Conservation (phyloP, 2,329 filamentous ascomycete species). For the Sporothrix humicola region DNA sequence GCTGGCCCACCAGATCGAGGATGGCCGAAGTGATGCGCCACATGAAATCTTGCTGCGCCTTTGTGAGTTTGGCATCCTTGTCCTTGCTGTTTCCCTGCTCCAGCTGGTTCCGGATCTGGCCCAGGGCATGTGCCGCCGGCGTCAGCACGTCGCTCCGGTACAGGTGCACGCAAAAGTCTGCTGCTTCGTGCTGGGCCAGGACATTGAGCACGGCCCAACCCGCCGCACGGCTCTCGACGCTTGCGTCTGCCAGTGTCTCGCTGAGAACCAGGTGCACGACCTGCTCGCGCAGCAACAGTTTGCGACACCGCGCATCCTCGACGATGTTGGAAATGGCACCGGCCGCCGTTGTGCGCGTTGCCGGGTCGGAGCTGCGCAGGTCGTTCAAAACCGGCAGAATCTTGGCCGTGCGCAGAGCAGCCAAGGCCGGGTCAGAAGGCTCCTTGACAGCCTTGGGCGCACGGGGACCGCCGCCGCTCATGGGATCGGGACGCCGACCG, state of each 20-base stretch:
- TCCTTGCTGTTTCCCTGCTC: neutral
- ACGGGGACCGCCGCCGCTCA: conserved; percentile 40
- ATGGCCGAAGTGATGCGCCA: conserved; percentile 63
- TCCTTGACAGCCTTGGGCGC: conserved; percentile 62
- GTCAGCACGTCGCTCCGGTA: conserved; percentile 66
- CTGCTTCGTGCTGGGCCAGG: conserved; percentile 66
- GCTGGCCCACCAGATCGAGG: conserved; percentile 57
- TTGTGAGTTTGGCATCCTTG: conserved; percentile 49
- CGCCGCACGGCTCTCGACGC: conserved; percentile 66
- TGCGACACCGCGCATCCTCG: conserved; percentile 65
- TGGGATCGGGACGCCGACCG: conserved; percentile 59
- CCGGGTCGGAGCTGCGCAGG: conserved; percentile 63
- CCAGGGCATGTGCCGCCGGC: conserved; percentile 62
- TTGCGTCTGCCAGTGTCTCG: conserved; percentile 67
- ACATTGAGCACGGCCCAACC: conserved; percentile 71
- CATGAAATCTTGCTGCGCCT: conserved; percentile 59
- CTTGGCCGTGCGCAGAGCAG: conserved; percentile 65
- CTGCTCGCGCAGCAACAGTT: conserved; percentile 69
- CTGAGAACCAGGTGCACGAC: conserved; percentile 67
- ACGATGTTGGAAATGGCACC: conserved; percentile 66
- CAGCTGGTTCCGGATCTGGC: conserved; percentile 53
- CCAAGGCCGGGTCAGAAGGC: conserved; percentile 67
- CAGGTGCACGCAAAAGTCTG: conserved; percentile 70
- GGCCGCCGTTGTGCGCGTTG: conserved; percentile 64
- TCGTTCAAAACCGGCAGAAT: conserved; percentile 68